phyloP scores from a whole-genome alignment of 495 filamentous ascomycete species.

The Gamarada debralockiae region DNA sequence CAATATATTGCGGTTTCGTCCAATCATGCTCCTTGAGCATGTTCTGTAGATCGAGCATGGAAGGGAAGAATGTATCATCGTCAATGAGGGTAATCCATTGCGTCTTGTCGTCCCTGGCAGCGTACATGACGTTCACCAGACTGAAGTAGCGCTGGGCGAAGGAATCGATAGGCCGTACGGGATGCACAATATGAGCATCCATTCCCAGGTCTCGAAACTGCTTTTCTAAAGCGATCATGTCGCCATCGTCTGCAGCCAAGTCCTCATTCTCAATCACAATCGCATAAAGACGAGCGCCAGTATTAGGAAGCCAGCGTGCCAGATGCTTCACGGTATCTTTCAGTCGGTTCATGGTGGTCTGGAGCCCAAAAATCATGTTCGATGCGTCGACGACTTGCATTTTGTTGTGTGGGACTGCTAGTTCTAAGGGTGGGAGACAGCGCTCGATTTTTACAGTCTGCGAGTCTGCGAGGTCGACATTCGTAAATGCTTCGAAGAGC shows the following conservation, averaged over 20 bases:
- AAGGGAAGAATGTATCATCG: conserved; percentile 75
- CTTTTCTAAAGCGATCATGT: conserved; percentile 17
- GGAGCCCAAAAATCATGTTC: conserved; percentile 51
- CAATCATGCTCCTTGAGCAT: conserved; percentile 44
- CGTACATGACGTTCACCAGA: conserved; percentile 54
- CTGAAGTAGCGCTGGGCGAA: conserved; percentile 65
- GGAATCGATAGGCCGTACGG: conserved; percentile 17
- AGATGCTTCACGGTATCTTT: conserved; percentile 54
- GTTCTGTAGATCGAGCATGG: conserved; percentile 52
- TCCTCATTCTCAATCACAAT: conserved; percentile 45
- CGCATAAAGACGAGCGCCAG: conserved; percentile 53
- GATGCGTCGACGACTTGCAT: conserved; percentile 16
- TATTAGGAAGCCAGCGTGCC: conserved; percentile 59
- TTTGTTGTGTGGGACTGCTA: conserved; percentile 16
- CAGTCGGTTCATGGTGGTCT: conserved; percentile 53
- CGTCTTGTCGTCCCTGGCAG: conserved; percentile 48
- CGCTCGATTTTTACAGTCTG: conserved; percentile 2
- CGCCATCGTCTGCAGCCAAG: conserved; percentile 28
- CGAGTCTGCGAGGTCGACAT: conserved; percentile 12
- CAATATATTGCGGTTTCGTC: conserved; percentile 55
- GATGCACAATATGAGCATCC: conserved; percentile 50
- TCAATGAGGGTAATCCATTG: conserved; percentile 63
- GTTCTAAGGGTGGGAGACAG: conserved; percentile 15
- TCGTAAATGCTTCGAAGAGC: conserved; percentile 18
- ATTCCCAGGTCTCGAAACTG: conserved; percentile 44